Evolutionary conservation across 495 filamentous ascomycete species (phyloP).

Genomic region (Penicillium taxi): DNA sequence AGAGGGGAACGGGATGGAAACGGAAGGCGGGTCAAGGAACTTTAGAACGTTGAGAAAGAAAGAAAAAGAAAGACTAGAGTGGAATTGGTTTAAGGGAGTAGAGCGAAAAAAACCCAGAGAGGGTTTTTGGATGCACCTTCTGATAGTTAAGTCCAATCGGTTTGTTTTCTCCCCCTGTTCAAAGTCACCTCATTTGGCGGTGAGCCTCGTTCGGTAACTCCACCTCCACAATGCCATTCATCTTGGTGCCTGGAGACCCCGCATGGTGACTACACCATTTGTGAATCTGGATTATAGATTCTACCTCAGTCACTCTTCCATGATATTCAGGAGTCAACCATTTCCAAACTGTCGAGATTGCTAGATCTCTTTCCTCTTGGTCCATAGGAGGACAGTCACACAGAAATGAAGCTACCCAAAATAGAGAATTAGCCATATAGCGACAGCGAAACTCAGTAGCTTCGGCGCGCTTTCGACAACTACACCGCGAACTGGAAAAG

Average conservation of each 20-base stretch:
- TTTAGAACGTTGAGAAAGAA: not conserved
- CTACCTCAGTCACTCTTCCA: too few relatives aligned
- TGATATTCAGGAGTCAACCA: too few relatives aligned
- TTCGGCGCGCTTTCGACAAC: too few relatives aligned
- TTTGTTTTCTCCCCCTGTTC: not conserved
- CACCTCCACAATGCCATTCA: conserved; percentile 11
- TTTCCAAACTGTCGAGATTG: too few relatives aligned
- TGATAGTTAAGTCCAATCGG: conserved; percentile 1
- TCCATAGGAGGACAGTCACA: too few relatives aligned
- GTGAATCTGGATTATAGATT: too few relatives aligned
- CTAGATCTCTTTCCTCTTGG: too few relatives aligned
- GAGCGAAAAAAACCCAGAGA: not conserved
- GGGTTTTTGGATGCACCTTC: not conserved
- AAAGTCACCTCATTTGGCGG: conserved; percentile 21
- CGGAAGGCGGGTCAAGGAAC: not conserved
- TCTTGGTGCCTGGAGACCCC: not conserved
- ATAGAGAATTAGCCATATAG: not conserved
- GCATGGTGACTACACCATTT: too few relatives aligned
- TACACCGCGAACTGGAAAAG: too few relatives aligned
- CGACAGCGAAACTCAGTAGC: not conserved
- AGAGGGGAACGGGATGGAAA: not conserved
- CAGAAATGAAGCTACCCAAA: too few relatives aligned
- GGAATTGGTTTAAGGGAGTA: not conserved
- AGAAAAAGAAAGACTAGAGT: not conserved
- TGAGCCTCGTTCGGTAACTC: too few relatives aligned